phyloP scores from a whole-genome alignment of 1,284 basidiomycete species.

The Cryptococcus sp. region DNA sequence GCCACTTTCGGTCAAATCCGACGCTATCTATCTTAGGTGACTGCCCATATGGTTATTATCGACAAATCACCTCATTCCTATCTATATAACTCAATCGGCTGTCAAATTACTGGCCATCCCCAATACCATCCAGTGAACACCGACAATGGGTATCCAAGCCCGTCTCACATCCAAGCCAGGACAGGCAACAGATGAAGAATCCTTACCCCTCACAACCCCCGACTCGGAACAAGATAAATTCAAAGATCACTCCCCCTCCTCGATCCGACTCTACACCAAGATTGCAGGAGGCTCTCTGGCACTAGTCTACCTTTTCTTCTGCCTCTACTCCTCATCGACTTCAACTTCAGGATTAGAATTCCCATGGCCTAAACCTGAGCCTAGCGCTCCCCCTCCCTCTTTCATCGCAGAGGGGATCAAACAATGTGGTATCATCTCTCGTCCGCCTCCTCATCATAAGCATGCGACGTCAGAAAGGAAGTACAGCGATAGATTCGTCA shows the following conservation, averaged over 20 bases:
- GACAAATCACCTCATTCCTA: too few species aligned
- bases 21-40: neutral
- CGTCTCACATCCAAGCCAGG: neutral
- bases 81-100: too few species aligned
- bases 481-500: constrained; percentile 65
- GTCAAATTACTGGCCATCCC: neutral
- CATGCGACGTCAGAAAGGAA: constrained; percentile 55
- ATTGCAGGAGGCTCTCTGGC: neutral
- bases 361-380: constrained; percentile 13
- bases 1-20: neutral
- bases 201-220: neutral
- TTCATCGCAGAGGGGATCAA: constrained; percentile 37
- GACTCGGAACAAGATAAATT: neutral
- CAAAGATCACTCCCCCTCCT: neutral
- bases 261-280: neutral
- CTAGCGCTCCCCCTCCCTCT: constrained; percentile 14
- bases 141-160: neutral
- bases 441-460: constrained; percentile 22
- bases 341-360: constrained; percentile 1
- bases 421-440: constrained; percentile 34
- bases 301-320: neutral
- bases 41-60: too few species aligned
- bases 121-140: neutral
- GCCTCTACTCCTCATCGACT: too few species aligned
- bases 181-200: neutral